Percentiles rank a stretch among this genome's conserved stretches.
Evolutionary conservation across 306 rosid species (phyloP).

Genomic region (Corylus avellana): DNA sequence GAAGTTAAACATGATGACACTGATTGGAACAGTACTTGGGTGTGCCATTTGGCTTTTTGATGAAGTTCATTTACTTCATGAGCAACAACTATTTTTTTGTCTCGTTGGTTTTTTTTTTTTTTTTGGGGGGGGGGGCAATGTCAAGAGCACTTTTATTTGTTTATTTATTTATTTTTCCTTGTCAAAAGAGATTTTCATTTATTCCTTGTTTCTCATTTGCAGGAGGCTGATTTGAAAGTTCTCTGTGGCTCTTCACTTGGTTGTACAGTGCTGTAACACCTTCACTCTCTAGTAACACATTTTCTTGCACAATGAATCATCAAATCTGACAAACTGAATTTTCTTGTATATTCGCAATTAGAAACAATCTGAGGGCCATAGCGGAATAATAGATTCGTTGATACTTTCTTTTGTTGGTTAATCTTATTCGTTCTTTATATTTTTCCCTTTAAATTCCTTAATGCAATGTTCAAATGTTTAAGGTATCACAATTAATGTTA

Average conservation of each 20-base stretch:
- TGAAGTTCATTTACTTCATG: background rate
- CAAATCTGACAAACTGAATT: constrained; percentile 31
- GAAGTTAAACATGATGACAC: too few species aligned
- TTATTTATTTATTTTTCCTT: background rate
- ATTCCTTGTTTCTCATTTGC: constrained; percentile 19
- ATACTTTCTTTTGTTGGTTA: background rate
- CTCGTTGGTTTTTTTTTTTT: background rate
- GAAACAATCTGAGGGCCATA: constrained; percentile 7
- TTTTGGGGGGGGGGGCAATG: background rate
- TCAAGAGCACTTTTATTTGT: background rate
- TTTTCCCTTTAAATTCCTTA: background rate
- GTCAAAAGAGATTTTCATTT: background rate
- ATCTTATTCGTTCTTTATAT: background rate
- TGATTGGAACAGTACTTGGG: too few species aligned
- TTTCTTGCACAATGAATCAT: constrained; percentile 28
- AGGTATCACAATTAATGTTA: background rate
- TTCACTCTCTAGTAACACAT: constrained; percentile 9
- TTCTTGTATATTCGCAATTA: constrained; percentile 43
- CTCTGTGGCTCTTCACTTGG: constrained; percentile 42
- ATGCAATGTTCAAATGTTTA: background rate
- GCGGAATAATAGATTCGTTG: background rate
- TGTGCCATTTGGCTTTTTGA: too few species aligned
- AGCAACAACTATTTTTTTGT: background rate
- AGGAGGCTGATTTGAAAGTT: constrained; percentile 52
- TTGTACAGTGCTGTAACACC: constrained; percentile 69